These are phyloP conservation scores for Naganishia onofrii DNA, from an alignment of 768 basidiomycete species.

Conservation along the genomic window DNA sequence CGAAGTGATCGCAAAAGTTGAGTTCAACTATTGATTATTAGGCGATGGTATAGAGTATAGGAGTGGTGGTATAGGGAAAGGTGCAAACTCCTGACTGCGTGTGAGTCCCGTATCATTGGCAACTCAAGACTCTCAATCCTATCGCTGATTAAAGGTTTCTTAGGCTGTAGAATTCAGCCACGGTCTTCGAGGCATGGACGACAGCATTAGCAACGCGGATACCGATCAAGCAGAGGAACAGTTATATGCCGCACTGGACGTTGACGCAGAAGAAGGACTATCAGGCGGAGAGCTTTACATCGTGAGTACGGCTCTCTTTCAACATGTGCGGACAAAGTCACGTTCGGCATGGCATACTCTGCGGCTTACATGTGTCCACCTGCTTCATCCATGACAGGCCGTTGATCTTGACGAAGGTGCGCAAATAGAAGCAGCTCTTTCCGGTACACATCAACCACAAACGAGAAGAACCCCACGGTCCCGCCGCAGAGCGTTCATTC, in stretches of 20 bases:
- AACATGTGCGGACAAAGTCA: no score
- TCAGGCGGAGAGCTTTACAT: slow-evolving; percentile 7
- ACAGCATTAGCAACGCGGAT: slow-evolving; percentile 1
- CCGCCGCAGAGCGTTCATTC: not conserved
- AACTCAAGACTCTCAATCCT: not conserved
- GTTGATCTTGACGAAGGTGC: not conserved
- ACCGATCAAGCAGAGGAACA: slow-evolving; percentile 15
- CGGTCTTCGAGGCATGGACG: not conserved
- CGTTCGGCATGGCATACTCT: not conserved
- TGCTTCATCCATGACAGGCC: not conserved
- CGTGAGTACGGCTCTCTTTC: not conserved
- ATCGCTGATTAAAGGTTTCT: not conserved
- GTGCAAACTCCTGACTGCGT: no score
- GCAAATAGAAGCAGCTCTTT: not conserved
- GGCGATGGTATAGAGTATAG: no score
- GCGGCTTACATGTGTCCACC: not conserved
- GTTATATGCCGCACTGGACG: slow-evolving; percentile 2
- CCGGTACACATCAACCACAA: not conserved
- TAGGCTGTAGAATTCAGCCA: not conserved
- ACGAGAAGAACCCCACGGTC: not conserved
- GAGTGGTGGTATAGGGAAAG: no score
- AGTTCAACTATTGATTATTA: not conserved
- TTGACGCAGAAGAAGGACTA: not conserved
- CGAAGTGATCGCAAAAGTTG: slow-evolving; percentile 18
- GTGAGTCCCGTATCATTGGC: no score